A percentile compares a stretch with the other conserved stretches of the same genome.
Evolutionary conservation across 345 rosid species (phyloP).

Genomic region (Lepidium sativum): DNA sequence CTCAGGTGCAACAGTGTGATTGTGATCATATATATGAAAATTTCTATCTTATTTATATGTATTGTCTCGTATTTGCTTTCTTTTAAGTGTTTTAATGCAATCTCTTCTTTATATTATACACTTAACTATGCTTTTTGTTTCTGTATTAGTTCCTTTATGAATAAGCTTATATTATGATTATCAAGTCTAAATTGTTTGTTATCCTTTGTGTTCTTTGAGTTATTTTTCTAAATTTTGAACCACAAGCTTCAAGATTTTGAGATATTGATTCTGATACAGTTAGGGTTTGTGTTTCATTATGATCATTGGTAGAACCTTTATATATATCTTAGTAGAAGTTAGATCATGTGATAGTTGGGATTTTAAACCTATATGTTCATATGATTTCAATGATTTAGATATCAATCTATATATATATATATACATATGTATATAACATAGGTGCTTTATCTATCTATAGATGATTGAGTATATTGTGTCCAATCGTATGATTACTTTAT

Average conservation of each 20-base stretch:
- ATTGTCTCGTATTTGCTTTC: conserved; percentile 11
- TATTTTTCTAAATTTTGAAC: neutral
- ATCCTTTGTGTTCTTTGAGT: neutral
- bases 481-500: neutral
- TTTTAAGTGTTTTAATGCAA: neutral
- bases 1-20: conserved; percentile 23
- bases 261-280: neutral
- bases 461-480: neutral
- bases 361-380: neutral
- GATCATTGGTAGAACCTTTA: neutral
- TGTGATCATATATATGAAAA: neutral
- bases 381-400: neutral
- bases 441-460: neutral
- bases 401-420: neutral
- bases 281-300: conserved; percentile 13
- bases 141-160: conserved; percentile 13
- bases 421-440: neutral
- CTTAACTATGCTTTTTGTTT: conserved; percentile 7
- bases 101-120: neutral
- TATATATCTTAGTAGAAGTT: neutral
- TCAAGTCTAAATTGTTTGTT: neutral
- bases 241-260: neutral
- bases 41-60: conserved; percentile 3
- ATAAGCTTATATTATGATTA: neutral
- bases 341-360: conserved; percentile 9